These are phyloP conservation scores for Leersia perrieri DNA, from an alignment of 176 grass and related monocot species.

Conservation along the genomic window DNA sequence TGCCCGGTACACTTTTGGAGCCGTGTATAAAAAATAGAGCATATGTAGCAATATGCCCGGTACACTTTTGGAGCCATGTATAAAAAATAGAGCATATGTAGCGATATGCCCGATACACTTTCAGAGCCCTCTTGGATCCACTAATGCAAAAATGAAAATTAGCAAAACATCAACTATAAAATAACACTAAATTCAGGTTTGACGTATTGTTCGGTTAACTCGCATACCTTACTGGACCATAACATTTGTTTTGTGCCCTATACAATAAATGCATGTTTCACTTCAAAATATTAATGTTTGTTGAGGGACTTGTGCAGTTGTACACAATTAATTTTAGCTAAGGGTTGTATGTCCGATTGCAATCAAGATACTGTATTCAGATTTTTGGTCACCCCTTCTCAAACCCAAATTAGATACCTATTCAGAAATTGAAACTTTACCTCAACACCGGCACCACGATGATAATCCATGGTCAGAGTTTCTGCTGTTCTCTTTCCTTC, in stretches of 20 bases:
- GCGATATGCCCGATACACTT: not conserved
- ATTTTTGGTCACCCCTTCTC: not conserved
- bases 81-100: not conserved
- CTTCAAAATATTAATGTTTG: not conserved
- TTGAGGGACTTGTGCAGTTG: not conserved
- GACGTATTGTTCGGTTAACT: not conserved
- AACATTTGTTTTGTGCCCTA: not conserved
- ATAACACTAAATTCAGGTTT: not conserved
- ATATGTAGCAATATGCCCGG: not conserved
- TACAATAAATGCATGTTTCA: not conserved
- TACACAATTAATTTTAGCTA: not conserved
- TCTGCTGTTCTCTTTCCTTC: conserved; percentile 97
- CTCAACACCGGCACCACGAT: conserved; percentile 84
- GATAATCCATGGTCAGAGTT: conserved; percentile 98
- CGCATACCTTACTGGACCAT: not conserved
- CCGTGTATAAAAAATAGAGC: not conserved
- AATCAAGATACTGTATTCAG: not conserved
- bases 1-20: not conserved
- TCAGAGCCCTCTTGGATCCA: not conserved
- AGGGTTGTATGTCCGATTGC: not conserved
- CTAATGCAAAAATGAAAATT: not conserved
- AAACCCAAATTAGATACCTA: not conserved
- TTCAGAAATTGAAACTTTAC: conserved; percentile 47
- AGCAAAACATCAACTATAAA: not conserved
- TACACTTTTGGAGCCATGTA: not conserved